A percentile compares a stretch with the other conserved stretches of the same genome.
These are phyloP conservation scores for Blepharisma undulans DNA, from an alignment of 169 alveolate species.

Conservation along the genomic window DNA sequence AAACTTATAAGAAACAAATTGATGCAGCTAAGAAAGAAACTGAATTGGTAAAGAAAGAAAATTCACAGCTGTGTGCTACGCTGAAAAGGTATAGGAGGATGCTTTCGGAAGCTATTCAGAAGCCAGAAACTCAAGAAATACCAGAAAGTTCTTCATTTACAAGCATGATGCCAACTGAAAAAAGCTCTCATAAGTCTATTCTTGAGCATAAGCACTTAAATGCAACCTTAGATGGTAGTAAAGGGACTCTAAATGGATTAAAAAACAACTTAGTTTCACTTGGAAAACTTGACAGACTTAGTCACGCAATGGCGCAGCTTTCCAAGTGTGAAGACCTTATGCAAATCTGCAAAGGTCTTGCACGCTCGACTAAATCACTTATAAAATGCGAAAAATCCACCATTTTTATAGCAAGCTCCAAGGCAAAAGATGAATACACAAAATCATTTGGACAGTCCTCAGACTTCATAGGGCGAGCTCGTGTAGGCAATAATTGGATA, in stretches of 20 bases:
- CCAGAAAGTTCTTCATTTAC: not conserved
- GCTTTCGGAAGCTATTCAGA: not conserved
- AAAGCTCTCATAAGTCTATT: not conserved
- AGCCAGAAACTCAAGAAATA: not conserved
- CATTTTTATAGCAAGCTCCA: not conserved
- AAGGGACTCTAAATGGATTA: not conserved
- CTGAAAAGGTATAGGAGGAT: conserved; percentile 17
- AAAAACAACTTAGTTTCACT: not conserved
- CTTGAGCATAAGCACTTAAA: not conserved
- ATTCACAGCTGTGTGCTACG: not conserved
- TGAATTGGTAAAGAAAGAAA: conserved; percentile 25
- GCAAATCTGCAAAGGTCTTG: not conserved
- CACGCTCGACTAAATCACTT: not conserved
- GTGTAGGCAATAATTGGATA: conserved; percentile 23
- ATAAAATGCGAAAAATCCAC: not conserved
- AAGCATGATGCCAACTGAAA: not conserved
- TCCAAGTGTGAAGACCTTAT: not conserved
- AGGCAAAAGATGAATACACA: conserved; percentile 12
- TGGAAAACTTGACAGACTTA: not conserved
- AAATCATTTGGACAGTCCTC: not conserved
- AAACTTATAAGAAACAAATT: not conserved
- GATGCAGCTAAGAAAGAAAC: not conserved
- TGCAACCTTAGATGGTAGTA: not conserved
- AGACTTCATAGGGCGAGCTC: conserved; percentile 6
- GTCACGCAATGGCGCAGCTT: not conserved